phyloP scores from a whole-genome alignment of 1,139 yeast genomes.

The Arxiozyma heterogenica region DNA sequence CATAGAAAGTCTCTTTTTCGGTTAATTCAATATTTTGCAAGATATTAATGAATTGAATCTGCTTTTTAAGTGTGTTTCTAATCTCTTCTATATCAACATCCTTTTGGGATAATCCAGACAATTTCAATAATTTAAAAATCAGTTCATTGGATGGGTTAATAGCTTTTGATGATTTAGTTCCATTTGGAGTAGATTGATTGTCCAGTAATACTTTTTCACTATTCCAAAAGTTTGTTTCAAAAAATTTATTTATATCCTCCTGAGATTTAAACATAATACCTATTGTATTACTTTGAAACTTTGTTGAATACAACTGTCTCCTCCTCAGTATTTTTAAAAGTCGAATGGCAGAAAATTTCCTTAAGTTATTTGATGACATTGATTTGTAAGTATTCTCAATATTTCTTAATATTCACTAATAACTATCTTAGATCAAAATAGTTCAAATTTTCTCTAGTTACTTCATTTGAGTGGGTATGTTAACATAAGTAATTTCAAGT shows the following conservation, averaged over 20 bases:
- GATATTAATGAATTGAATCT: conserved; percentile 40
- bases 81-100: background rate
- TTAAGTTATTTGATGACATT: conserved; percentile 15
- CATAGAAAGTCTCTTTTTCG: conserved; percentile 11
- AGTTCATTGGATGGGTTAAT: background rate
- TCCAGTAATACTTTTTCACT: background rate
- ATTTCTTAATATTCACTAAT: too few species aligned
- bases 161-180: conserved; percentile 2
- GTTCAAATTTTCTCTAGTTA: background rate
- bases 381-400: conserved; percentile 21
- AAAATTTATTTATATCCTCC: background rate
- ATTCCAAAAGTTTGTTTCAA: background rate
- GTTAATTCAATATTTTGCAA: conserved; percentile 29
- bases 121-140: background rate
- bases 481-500: too few species aligned
- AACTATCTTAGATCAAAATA: too few species aligned
- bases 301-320: background rate
- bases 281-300: background rate
- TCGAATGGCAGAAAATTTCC: background rate
- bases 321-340: background rate
- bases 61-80: conserved; percentile 34
- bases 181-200: background rate
- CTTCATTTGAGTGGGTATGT: background rate
- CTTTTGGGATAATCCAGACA: background rate
- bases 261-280: background rate